phyloP scores from a whole-genome alignment of 78 protist genomes.

The Dictyostelium capitatum region DNA sequence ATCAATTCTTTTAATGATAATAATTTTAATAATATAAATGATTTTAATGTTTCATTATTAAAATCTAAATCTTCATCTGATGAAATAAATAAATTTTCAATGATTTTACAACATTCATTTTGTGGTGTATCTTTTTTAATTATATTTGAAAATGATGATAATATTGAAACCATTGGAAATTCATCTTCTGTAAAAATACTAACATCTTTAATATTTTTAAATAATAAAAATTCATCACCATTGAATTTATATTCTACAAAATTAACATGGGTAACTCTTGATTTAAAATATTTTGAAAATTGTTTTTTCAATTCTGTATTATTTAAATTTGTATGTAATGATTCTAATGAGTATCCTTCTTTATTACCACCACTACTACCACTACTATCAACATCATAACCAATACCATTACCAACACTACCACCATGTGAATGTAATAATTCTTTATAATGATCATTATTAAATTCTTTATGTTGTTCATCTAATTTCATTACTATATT shows the following conservation, averaged over 20 bases:
- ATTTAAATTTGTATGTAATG: not conserved
- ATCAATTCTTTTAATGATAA: not conserved
- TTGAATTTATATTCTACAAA: not conserved
- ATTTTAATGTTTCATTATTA: not conserved
- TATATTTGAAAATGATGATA: not conserved
- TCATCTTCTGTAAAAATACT: not conserved
- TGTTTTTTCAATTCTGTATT: not conserved
- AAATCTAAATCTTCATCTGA: constrained; percentile 16
- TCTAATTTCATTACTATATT: not conserved
- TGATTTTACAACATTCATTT: not conserved
- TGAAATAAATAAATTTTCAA: not conserved
- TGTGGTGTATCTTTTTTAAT: not conserved
- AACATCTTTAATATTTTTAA: not conserved
- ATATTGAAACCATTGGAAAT: constrained; percentile 16
- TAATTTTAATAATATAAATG: not conserved
- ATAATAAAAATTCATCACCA: not conserved
- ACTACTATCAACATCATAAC: no score
- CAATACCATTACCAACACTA: no score
- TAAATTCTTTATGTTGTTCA: not conserved
- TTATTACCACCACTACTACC: no score
- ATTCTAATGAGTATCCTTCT: no score
- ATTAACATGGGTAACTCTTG: not conserved
- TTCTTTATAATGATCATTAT: not conserved
- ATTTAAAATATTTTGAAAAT: not conserved
- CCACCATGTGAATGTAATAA: not conserved